Evolutionary conservation across 148 eudicot species (phyloP).

Genomic region (Camellia sinensis): DNA sequence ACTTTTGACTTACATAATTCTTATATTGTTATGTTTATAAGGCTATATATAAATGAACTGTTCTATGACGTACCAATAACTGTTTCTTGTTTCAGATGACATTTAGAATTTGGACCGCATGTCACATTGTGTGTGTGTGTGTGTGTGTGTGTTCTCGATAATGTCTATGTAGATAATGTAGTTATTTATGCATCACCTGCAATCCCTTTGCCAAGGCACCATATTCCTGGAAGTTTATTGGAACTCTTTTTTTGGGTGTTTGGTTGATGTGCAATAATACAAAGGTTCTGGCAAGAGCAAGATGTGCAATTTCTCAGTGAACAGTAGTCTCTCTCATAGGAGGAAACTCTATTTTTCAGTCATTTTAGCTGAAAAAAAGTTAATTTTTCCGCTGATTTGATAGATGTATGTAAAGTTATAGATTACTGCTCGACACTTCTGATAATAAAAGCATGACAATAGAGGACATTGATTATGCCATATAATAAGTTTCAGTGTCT

Average conservation of each 20-base stretch:
- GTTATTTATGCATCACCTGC: not conserved
- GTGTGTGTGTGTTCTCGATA: not conserved
- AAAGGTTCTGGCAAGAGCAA: not conserved
- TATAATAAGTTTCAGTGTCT: not conserved
- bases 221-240: not conserved
- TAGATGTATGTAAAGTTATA: not conserved
- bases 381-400: too few species aligned
- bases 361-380: too few species aligned
- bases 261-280: not conserved
- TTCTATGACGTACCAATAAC: not conserved
- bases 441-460: not conserved
- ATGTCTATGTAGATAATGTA: not conserved
- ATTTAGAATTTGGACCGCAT: not conserved
- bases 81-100: not conserved
- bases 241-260: not conserved
- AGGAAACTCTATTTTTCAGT: not conserved
- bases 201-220: not conserved
- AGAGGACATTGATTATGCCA: not conserved
- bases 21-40: not conserved
- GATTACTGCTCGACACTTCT: not conserved
- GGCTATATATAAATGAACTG: not conserved
- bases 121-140: not conserved
- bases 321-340: not conserved
- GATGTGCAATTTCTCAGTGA: not conserved
- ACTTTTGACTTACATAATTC: not conserved